Conservation (phyloP, 257 asterid species). For the Perilla frutescens region DNA sequence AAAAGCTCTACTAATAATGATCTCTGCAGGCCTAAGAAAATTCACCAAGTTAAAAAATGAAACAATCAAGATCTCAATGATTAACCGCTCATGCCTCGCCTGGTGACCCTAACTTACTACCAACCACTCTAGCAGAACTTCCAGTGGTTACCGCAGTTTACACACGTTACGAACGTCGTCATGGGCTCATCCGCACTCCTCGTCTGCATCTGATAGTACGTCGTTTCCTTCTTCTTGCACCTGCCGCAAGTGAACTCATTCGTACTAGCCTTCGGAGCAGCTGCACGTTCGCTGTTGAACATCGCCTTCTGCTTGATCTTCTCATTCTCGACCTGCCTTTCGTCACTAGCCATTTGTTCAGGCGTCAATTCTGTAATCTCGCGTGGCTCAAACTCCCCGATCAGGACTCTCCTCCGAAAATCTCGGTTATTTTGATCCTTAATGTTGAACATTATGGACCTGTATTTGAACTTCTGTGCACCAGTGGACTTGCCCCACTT, state of each 20-base stretch:
- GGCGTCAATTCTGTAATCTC: constrained; percentile 60
- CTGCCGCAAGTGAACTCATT: constrained; percentile 75
- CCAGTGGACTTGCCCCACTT: constrained; percentile 67
- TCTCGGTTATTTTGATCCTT: constrained; percentile 64
- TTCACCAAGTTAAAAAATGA: constrained; percentile 30
- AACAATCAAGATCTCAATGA: constrained; percentile 35
- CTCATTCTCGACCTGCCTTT: constrained; percentile 67
- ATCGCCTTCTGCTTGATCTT: constrained; percentile 77
- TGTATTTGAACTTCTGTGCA: constrained; percentile 60
- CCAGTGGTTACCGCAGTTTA: constrained; percentile 87
- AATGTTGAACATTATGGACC: constrained; percentile 64
- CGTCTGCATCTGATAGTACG: constrained; percentile 94
- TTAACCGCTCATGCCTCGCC: neutral
- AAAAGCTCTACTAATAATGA: no score
- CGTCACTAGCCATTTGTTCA: constrained; percentile 94
- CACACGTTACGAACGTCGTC: constrained; percentile 95
- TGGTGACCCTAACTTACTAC: neutral
- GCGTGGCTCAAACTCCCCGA: constrained; percentile 62
- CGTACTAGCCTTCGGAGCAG: constrained; percentile 75
- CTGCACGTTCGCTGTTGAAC: constrained; percentile 77
- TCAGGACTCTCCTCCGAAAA: constrained; percentile 75
- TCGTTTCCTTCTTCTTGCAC: constrained; percentile 80
- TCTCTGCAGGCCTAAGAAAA: neutral
- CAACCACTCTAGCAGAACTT: constrained; percentile 65
- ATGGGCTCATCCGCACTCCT: constrained; percentile 99